Evolutionary conservation across 345 rosid species (phyloP).

Genomic region (Eucalyptus grandis): DNA sequence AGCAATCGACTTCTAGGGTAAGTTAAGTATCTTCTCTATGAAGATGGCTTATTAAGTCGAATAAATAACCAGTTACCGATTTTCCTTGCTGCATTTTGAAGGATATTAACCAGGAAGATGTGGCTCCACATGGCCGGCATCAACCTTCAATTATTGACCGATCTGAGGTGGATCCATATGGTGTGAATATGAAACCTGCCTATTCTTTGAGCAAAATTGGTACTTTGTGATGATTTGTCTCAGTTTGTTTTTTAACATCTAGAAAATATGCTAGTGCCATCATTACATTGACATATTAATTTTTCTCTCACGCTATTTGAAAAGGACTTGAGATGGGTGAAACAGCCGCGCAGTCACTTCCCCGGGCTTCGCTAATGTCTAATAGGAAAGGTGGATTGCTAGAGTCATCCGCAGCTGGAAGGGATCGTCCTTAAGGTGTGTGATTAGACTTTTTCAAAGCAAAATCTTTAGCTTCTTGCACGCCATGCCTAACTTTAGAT

Average conservation of each 20-base stretch:
- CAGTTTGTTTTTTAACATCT: neutral
- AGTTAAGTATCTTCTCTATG: neutral
- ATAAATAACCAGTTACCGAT: neutral
- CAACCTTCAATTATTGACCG: conserved; percentile 25
- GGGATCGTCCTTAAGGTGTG: conserved; percentile 5
- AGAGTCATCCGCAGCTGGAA: conserved; percentile 5
- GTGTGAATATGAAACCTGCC: conserved; percentile 1
- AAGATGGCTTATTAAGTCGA: neutral
- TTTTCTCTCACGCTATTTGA: neutral
- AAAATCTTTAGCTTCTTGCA: neutral
- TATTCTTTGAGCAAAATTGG: neutral
- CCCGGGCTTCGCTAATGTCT: conserved; percentile 10
- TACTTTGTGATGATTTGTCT: neutral
- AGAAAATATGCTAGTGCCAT: no score
- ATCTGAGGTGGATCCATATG: conserved; percentile 21
- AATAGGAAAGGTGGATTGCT: conserved; percentile 1
- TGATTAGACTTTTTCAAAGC: neutral
- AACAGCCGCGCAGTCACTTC: neutral
- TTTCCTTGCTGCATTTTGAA: conserved; percentile 7
- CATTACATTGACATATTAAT: neutral
- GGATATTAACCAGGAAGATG: conserved; percentile 41
- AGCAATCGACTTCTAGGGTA: conserved; percentile 32
- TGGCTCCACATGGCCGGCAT: conserved; percentile 1
- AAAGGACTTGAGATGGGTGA: conserved; percentile 14
- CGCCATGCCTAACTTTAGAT: neutral